Percentiles rank a stretch among this genome's conserved stretches.
phyloP scores from a whole-genome alignment of 495 filamentous ascomycete species.

The Neurospora africana region DNA sequence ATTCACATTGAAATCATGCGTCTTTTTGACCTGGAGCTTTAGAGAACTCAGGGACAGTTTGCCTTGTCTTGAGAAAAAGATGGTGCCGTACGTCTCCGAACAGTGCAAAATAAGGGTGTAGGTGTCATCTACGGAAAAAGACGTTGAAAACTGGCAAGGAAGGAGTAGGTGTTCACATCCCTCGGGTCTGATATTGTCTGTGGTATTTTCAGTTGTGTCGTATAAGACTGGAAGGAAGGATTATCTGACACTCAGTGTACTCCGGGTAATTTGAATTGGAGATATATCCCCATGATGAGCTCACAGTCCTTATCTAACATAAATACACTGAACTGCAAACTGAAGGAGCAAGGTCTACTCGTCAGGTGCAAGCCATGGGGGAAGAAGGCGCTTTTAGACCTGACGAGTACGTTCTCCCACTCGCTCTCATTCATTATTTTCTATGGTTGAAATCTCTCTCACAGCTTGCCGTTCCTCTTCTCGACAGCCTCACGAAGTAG shows the following conservation, averaged over 20 bases:
- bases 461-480: constrained; percentile 32
- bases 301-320: background rate
- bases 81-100: background rate
- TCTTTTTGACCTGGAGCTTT: background rate
- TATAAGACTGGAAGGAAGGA: background rate
- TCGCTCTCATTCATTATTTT: background rate
- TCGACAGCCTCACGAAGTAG: constrained; percentile 73
- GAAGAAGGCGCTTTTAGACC: too few species aligned
- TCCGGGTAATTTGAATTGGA: background rate
- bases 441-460: background rate
- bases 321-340: background rate
- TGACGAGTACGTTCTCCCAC: background rate
- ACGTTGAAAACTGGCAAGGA: background rate
- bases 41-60: background rate
- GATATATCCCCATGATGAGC: background rate
- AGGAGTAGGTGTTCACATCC: background rate
- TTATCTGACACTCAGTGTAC: background rate
- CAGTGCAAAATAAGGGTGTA: background rate
- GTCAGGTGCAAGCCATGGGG: too few species aligned
- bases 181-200: background rate
- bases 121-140: background rate
- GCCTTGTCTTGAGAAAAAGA: background rate
- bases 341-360: background rate
- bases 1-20: background rate
- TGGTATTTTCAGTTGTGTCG: background rate